Base-by-base conservation (phyloP, 257 asterid genomes). In the Leptodermis oblonga region DNA sequence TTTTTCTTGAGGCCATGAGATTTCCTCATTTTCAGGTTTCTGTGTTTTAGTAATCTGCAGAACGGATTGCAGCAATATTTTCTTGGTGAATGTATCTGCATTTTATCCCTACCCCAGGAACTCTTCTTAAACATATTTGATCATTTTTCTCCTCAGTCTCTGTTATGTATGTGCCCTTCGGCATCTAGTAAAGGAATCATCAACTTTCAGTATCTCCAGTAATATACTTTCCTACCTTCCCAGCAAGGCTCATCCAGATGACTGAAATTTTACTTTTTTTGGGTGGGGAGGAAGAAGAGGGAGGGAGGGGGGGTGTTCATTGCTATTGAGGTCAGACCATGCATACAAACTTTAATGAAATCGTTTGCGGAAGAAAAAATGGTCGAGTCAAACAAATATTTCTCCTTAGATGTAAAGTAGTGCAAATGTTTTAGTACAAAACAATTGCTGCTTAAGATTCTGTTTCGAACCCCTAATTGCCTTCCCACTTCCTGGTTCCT, bases 1-100 rank as follows among this genome's bases (percentile, higher is more conserved):
- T 66, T 76, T 68, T 66, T 72, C 73, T 5, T 67, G 75, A 77
- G 78, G 70, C 71, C 71, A 70, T 55, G 43, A 18, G n/a, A 37
- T 36, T 34, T 58, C 39, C 62, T 59, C 34, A 30, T n/a, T 25
- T 54, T 61, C 31, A 39, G 0, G 28, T 36, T 28, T 20, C 67
- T 55, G n/a, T 25, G 33, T 42, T 20, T 26, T 31, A 17, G 7
- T 14, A 8, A 31, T 22, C 59, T 52, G 59, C 30, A 52, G n/a
- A n/a, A n/a, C n/a, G n/a, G 37, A 37, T 26, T 56, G 55, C 49
- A 56, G 11, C 26, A 17, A 25, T 11, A 9, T 33, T 49, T 17
- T 36, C 62, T 8, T 14, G 23, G 22, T 10, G 25, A 8, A 36
- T 25, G 59, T 13, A 58, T 20, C 39, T 8, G 31, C 8, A 25